Conservation (phyloP, 2,329 filamentous ascomycete species). For the Cladorrhinum sp. region DNA sequence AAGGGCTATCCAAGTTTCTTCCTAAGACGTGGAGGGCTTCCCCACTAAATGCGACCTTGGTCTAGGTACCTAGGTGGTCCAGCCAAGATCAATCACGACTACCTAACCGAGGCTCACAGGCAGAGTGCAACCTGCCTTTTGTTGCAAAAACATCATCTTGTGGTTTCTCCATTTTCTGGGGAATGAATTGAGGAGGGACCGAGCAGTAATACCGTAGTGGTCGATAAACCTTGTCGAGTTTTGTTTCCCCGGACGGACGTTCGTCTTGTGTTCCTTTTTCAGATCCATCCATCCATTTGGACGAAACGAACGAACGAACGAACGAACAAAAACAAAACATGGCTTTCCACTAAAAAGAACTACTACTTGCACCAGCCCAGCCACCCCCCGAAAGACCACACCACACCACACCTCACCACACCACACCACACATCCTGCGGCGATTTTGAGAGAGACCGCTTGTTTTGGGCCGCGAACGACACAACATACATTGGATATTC, state of each 20-base stretch:
- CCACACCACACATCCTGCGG: neutral
- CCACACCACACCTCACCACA: too few relatives aligned
- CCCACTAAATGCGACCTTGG: neutral
- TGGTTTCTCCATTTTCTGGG: neutral
- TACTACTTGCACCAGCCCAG: neutral
- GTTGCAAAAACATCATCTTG: constrained; percentile 20
- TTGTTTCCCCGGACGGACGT: neutral
- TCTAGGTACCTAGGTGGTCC: neutral
- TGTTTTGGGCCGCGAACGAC: neutral
- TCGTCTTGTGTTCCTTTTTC: neutral
- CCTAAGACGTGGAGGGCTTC: neutral
- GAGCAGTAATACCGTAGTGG: constrained; percentile 1
- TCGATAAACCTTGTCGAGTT: constrained; percentile 14
- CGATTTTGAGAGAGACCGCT: neutral
- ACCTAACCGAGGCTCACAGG: constrained; percentile 20
- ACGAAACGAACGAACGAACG: too few relatives aligned
- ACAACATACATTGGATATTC: neutral
- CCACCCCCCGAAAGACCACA: neutral
- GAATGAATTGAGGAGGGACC: neutral
- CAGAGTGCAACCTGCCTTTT: neutral
- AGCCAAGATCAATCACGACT: constrained; percentile 1
- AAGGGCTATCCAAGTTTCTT: neutral
- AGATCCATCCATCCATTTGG: too few relatives aligned
- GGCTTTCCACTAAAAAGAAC: constrained; percentile 6
- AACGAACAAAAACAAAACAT: constrained; percentile 11